Evolutionary conservation across 169 alveolate genomes (phyloP).

Genomic region (Plasmodium gaboni): DNA sequence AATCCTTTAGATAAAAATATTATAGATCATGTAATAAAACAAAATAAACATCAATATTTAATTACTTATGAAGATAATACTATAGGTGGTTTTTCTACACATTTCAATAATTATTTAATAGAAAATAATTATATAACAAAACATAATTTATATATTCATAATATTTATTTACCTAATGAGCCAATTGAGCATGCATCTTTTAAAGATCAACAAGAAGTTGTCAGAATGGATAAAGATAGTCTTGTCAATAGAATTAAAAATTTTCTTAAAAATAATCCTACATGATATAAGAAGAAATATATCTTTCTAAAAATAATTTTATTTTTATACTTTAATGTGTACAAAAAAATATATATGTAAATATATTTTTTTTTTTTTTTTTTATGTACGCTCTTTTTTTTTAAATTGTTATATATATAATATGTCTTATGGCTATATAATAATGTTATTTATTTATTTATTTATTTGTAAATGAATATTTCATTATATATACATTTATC

Average conservation of each 20-base stretch:
- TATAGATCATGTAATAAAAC: conserved; percentile 31
- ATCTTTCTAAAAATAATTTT: background rate
- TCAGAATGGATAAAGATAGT: conserved; percentile 12
- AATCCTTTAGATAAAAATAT: conserved; percentile 60
- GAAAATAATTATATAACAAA: conserved; percentile 38
- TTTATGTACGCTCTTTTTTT: background rate
- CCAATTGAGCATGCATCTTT: conserved; percentile 61
- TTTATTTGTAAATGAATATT: no score
- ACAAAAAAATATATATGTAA: background rate
- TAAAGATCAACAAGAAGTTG: conserved; percentile 26
- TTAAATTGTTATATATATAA: background rate
- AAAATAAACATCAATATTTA: conserved; percentile 31
- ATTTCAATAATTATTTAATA: conserved; percentile 53
- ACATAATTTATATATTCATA: conserved; percentile 34
- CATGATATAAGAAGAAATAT: background rate
- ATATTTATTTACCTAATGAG: conserved; percentile 43
- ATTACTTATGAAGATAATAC: conserved; percentile 69
- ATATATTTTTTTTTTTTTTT: background rate
- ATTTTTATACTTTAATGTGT: background rate
- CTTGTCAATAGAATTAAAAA: conserved; percentile 22
- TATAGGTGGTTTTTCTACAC: conserved; percentile 68
- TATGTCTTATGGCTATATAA: no score
- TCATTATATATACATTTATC: no score
- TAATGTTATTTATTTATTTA: no score
- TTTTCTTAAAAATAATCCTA: conserved; percentile 1